Percentiles rank a stretch among this genome's conserved stretches.
Conservation (phyloP, 371 early-diverging fungal genomes). For the Funneliformis caledonium region DNA sequence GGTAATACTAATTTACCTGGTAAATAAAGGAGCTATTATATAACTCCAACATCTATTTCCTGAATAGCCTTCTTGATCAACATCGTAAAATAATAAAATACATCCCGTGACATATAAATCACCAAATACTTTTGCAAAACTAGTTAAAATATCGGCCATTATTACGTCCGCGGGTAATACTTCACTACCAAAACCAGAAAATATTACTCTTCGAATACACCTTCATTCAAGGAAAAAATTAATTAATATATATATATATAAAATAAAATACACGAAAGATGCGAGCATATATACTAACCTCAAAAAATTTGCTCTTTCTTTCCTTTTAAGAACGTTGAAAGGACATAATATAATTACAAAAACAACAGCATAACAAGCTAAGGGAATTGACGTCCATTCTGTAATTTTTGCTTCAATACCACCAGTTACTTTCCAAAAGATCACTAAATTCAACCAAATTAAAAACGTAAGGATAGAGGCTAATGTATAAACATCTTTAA, state of each 20-base stretch:
- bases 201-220: slow-evolving; percentile 51
- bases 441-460: slow-evolving; percentile 47
- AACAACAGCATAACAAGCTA: slow-evolving; percentile 55
- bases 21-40: slow-evolving; percentile 60
- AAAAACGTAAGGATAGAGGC: slow-evolving; percentile 49
- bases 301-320: slow-evolving; percentile 60
- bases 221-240: slow-evolving; percentile 43
- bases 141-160: slow-evolving; percentile 91
- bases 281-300: slow-evolving; percentile 47
- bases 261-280: neutral
- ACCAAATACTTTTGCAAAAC: slow-evolving; percentile 86
- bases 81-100: slow-evolving; percentile 51
- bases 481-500: slow-evolving; percentile 55
- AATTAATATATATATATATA: neutral
- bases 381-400: slow-evolving; percentile 46
- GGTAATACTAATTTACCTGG: slow-evolving; percentile 51
- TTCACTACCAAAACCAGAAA: slow-evolving; percentile 56
- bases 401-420: slow-evolving; percentile 45
- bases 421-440: slow-evolving; percentile 46
- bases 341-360: slow-evolving; percentile 57
- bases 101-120: slow-evolving; percentile 72
- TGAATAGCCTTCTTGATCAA: slow-evolving; percentile 45
- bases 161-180: slow-evolving; percentile 86
- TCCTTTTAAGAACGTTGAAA: slow-evolving; percentile 51
- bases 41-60: slow-evolving; percentile 55